These are phyloP conservation scores for Lodderomyces metapsilosis DNA, from an alignment of 1,139 yeast genomes.

Conservation along the genomic window DNA sequence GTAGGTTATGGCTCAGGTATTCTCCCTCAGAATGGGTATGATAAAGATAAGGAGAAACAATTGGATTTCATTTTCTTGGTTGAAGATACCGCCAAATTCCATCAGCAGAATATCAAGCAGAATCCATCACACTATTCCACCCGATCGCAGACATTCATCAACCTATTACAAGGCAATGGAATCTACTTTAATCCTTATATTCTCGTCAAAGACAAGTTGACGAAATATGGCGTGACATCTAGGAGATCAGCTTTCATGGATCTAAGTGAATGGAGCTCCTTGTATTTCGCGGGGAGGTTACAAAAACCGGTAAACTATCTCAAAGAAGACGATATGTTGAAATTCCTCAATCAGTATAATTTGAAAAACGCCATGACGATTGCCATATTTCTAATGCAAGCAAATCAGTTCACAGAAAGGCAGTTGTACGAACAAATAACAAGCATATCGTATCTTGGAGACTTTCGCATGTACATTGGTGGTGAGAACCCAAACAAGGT, in stretches of 20 bases:
- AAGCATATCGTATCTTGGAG: constrained; percentile 83
- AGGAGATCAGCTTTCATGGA: constrained; percentile 61
- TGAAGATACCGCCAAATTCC: constrained; percentile 71
- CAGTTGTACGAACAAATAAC: constrained; percentile 78
- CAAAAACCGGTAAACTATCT: constrained; percentile 90
- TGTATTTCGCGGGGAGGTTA: constrained; percentile 88
- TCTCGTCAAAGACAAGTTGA: constrained; percentile 46
- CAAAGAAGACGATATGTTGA: constrained; percentile 43
- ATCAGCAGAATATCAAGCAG: constrained; percentile 62
- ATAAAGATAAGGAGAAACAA: constrained; percentile 36
- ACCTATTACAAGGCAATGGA: constrained; percentile 77
- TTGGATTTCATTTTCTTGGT: constrained; percentile 88
- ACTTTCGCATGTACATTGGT: constrained; percentile 80
- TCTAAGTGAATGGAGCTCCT: constrained; percentile 75
- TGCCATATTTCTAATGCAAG: constrained; percentile 53
- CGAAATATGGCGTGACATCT: constrained; percentile 87
- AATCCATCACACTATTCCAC: constrained; percentile 76
- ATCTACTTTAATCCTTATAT: constrained; percentile 93
- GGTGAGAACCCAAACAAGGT: constrained; percentile 93
- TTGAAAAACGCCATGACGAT: constrained; percentile 74
- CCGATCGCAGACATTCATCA: constrained; percentile 59
- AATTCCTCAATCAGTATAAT: constrained; percentile 72
- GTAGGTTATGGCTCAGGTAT: constrained; percentile 97
- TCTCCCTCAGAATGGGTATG: constrained; percentile 68
- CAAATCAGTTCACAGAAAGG: constrained; percentile 50